phyloP scores from a whole-genome alignment of 2,329 filamentous ascomycete species.

The Arachnomyces sp. region DNA sequence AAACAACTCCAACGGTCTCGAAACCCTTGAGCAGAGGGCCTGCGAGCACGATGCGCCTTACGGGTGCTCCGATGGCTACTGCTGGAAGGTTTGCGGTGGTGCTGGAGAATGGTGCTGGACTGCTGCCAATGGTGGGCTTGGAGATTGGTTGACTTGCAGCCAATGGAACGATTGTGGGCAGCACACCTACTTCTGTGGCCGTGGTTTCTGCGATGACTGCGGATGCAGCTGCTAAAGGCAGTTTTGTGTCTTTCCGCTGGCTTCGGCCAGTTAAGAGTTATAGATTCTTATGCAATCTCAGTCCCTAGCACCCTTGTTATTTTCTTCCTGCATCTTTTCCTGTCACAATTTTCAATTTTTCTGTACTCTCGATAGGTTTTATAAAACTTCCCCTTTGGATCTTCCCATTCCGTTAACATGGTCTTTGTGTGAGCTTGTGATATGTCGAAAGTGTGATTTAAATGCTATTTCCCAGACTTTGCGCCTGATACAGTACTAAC shows the following conservation, averaged over 20 bases:
- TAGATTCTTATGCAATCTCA: no score
- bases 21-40: background rate
- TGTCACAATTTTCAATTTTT: no score
- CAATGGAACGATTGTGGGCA: conserved; percentile 3
- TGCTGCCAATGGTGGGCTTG: conserved; percentile 2
- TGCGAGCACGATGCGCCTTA: conserved; percentile 3
- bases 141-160: conserved; percentile 3
- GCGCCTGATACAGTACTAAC: no score
- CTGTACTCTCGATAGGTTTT: no score
- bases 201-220: conserved; percentile 2
- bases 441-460: no score
- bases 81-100: conserved; percentile 8
- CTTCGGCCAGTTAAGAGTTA: no score
- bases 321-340: no score
- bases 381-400: no score
- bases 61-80: conserved; percentile 6
- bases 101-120: conserved; percentile 10
- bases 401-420: no score
- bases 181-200: conserved; percentile 2
- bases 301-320: no score
- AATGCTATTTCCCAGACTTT: no score
- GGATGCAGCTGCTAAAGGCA: conserved; percentile 7
- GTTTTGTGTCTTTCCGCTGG: background rate
- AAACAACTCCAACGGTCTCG: background rate
- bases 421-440: no score